A percentile compares a stretch with the other conserved stretches of the same genome.
phyloP scores from a whole-genome alignment of 176 grass and related monocot species.

The Canna indica region DNA sequence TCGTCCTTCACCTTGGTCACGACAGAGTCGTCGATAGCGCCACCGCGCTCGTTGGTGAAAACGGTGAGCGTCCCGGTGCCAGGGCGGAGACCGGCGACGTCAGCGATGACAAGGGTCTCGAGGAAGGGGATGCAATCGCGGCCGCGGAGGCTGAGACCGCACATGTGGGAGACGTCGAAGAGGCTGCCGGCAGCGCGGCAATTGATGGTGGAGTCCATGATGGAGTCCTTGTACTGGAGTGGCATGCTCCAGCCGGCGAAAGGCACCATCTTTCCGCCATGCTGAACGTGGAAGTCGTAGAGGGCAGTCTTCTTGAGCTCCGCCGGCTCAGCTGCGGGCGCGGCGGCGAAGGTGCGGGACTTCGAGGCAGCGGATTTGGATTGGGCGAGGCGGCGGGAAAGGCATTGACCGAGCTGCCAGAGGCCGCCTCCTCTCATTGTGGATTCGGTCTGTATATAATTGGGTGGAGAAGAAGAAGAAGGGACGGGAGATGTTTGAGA shows the following conservation, averaged over 20 bases:
- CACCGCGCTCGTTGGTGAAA: conserved; percentile 83
- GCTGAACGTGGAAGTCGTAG: conserved; percentile 79
- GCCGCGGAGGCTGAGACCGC: conserved; percentile 85
- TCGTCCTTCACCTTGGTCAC: conserved; percentile 74
- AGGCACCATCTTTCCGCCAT: conserved; percentile 94
- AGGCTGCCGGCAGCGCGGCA: conserved; percentile 74
- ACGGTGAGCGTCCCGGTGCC: conserved; percentile 81
- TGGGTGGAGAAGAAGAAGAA: not conserved
- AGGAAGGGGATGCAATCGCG: conserved; percentile 59
- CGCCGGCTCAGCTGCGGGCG: conserved; percentile 48
- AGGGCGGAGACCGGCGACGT: conserved; percentile 55
- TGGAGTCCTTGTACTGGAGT: conserved; percentile 95
- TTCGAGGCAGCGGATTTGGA: not conserved
- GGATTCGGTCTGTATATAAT: not conserved
- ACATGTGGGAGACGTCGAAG: conserved; percentile 99
- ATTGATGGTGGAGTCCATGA: conserved; percentile 98
- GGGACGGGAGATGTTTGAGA: not conserved
- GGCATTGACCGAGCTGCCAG: conserved; percentile 25
- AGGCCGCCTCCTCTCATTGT: conserved; percentile 63
- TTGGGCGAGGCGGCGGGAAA: conserved; percentile 42
- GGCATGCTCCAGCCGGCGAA: conserved; percentile 99
- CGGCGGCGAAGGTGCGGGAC: conserved; percentile 40
- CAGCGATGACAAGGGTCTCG: conserved; percentile 87
- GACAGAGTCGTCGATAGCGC: conserved; percentile 89
- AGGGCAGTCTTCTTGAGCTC: conserved; percentile 91